Evolutionary conservation across 805 yeast species (phyloP).

Genomic region (Saitoella complicata): DNA sequence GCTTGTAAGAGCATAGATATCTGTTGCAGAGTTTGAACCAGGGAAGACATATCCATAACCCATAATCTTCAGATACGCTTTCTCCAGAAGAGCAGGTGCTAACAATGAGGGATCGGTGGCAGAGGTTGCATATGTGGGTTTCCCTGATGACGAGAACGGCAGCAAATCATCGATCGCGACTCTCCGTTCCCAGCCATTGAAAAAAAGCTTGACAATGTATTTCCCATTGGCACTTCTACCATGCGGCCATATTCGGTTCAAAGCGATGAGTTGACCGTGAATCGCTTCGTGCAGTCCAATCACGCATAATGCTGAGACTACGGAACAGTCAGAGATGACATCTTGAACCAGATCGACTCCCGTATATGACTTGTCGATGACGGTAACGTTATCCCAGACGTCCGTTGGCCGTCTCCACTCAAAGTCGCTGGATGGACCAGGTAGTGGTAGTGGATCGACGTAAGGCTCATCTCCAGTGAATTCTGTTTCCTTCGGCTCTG

Average conservation of each 20-base stretch:
- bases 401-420: slow-evolving; percentile 14
- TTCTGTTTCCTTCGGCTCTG: neutral
- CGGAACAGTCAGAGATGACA: slow-evolving; percentile 47
- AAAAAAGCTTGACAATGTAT: slow-evolving; percentile 27
- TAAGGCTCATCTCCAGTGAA: neutral
- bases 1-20: slow-evolving; percentile 47
- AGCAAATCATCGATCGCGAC: slow-evolving; percentile 31
- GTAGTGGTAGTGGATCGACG: slow-evolving; percentile 1
- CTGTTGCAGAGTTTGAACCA: slow-evolving; percentile 68
- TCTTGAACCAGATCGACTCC: slow-evolving; percentile 9
- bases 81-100: slow-evolving; percentile 64
- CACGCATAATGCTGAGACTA: slow-evolving; percentile 52
- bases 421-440: slow-evolving; percentile 1
- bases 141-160: slow-evolving; percentile 21
- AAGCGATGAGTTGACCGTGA: slow-evolving; percentile 9
- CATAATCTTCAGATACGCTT: slow-evolving; percentile 49
- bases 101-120: slow-evolving; percentile 20
- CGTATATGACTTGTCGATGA: slow-evolving; percentile 1
- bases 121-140: slow-evolving; percentile 22
- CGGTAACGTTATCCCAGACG: slow-evolving; percentile 3
- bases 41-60: slow-evolving; percentile 39
- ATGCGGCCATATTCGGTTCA: slow-evolving; percentile 15
- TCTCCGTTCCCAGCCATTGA: slow-evolving; percentile 39
- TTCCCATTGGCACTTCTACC: slow-evolving; percentile 16
- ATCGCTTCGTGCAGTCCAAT: slow-evolving; percentile 16